A percentile compares a stretch with the other conserved stretches of the same genome.
phyloP scores from a whole-genome alignment of 129 eudicot species.

The Centrapalus pauciflorus region DNA sequence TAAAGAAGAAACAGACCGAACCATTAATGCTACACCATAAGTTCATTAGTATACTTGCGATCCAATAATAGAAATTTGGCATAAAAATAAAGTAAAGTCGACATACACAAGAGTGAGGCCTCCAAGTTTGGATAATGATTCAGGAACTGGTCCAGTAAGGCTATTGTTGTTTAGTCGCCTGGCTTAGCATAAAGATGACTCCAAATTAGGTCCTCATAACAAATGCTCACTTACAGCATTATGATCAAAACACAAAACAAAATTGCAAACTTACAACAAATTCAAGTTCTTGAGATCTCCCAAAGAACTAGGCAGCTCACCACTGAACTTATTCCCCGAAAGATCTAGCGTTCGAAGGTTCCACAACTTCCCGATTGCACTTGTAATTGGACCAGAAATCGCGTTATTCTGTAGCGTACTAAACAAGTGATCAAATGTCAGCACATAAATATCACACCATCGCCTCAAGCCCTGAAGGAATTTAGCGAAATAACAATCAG shows the following conservation, averaged over 20 bases:
- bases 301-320: constrained; percentile 67
- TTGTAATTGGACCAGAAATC: constrained; percentile 67
- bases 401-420: constrained; percentile 88
- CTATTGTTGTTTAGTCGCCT: constrained; percentile 98
- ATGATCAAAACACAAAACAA: neutral
- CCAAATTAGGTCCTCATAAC: neutral
- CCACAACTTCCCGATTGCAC: constrained; percentile 63
- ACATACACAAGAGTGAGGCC: constrained; percentile 92
- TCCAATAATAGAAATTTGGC: no score
- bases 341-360: constrained; percentile 91
- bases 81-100: neutral
- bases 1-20: no score
- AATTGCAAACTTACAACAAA: constrained; percentile 58
- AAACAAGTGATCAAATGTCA: constrained; percentile 7
- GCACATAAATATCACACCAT: neutral
- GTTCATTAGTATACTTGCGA: no score
- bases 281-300: constrained; percentile 70
- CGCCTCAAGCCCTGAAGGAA: neutral
- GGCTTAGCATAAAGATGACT: constrained; percentile 31
- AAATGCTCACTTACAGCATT: neutral
- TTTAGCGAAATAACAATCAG: neutral
- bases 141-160: constrained; percentile 77
- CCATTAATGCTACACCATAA: no score
- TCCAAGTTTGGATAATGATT: constrained; percentile 57
- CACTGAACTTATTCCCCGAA: constrained; percentile 68